A percentile compares a stretch with the other conserved stretches of the same genome.
phyloP scores from a whole-genome alignment of 768 basidiomycete species.

The Psilocybe cyanescens region DNA sequence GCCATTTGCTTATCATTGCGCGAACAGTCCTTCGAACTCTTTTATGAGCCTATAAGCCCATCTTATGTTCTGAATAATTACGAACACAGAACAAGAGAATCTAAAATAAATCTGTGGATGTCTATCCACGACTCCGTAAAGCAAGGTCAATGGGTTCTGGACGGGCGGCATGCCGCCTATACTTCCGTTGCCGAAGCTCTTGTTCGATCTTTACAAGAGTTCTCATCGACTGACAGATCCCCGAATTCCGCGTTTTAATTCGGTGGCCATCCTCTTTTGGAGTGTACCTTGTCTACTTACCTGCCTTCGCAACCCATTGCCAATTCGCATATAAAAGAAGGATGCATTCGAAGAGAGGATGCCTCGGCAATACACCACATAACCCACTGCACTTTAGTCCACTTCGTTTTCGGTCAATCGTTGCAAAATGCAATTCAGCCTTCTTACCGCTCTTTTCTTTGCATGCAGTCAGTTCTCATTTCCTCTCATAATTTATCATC shows the following conservation, averaged over 20 bases:
- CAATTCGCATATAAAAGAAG: conserved; percentile 15
- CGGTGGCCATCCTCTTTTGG: conserved; percentile 15
- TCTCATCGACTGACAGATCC: conserved; percentile 5
- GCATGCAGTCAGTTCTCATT: conserved; percentile 29
- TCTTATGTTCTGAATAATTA: not conserved
- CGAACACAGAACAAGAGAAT: not conserved
- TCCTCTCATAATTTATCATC: not conserved
- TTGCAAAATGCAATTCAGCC: conserved; percentile 32
- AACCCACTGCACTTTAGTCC: conserved; percentile 1
- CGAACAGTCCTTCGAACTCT: too few species aligned
- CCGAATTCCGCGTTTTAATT: conserved; percentile 9
- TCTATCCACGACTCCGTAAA: not conserved
- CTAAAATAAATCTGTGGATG: not conserved
- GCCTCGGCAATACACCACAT: conserved; percentile 2
- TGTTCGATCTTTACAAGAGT: conserved; percentile 1
- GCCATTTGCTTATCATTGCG: not conserved
- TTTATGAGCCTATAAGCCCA: not conserved
- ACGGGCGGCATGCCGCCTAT: not conserved
- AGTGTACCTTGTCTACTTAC: conserved; percentile 15
- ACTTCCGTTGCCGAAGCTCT: conserved; percentile 1
- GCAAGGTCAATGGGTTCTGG: not conserved
- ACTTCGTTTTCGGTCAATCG: conserved; percentile 2
- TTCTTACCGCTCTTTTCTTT: conserved; percentile 27
- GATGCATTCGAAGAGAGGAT: not conserved
- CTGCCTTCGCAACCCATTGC: conserved; percentile 11